Evolutionary conservation across 2,329 filamentous ascomycete genomes (phyloP), one percentile per base, ranked within the genome.

Genomic region (Sporothrix pseudoabietina): DNA sequence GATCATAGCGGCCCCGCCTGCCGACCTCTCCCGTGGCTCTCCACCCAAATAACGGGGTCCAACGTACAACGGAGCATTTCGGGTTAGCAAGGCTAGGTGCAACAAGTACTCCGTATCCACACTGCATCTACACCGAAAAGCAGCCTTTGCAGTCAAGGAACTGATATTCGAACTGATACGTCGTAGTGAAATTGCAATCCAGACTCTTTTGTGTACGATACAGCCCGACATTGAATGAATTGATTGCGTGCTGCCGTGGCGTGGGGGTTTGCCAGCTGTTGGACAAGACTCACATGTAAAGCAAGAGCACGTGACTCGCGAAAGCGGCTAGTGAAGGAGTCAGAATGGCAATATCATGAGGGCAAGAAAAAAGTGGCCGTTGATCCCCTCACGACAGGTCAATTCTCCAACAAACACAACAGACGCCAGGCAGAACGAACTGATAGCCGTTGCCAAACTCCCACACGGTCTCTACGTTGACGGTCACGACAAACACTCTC

Each of bases 1-100:
- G 63, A 52, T 52, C 44, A 35, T 22, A 55, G 49, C 57, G 71
- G 61, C 59, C 70, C 71, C 71, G 70, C 61, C 44, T 63, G 44
- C 55, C 44, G 57, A 35, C 30, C 57, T 71, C 44, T 52, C 57
- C 44, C 44, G 57, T 52, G n/a, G 10, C 47, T 71, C 70, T 65
- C 70, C 70, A 54, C 70, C 26, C 12, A 4, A 16, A 32, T 14
- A 41, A 52, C 68, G 61, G 61, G 65, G 19, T 3, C 30, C 10
- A 2, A 26, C 26, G 26, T 26, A 26, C 26, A 26, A 57, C 54
- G 39, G 39, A 63, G 59, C 59, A 22, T 26, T 44, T 22, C 35
- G 59, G 59, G 41, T 63, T 44, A 44, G 39, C 12, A 65, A 30
- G 57, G 61, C 47, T 39, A 65, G n/a, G 61, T 65, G 61, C 61